Base-by-base conservation (phyloP, 768 basidiomycete genomes). In the Suillus subaureus region DNA sequence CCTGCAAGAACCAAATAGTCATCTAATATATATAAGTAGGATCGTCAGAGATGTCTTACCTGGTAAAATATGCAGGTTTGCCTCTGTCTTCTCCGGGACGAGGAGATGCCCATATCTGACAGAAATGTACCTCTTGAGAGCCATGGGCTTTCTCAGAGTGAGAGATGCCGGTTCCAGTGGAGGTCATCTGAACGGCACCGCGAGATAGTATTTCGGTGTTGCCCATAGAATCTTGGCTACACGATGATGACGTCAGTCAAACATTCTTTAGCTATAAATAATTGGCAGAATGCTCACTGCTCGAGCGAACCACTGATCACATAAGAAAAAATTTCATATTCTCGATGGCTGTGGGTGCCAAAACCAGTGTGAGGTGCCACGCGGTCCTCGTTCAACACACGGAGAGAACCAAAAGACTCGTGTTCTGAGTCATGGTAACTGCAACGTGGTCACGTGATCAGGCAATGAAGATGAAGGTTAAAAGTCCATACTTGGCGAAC, bases 331-430 rank as follows among this genome's bases (percentile, higher is more conserved):
- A 97, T 98, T 72, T 97, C 95, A 69, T 93, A 93, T 74, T 93
- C 90, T 39, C 87, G 83, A 72, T 96, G 94, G 7, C 84, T 83
- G 77, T 96, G 93, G 0, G 89, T 90, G 3, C 93, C 94, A 68
- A 98, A 98, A 0, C 97, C 97, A 21, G 87, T 89, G 21, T 78
- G 71, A 7, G 90, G 79, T 5, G 83, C 84, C 47, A 96, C 92
- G n/a, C 93, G 89, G 70, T 95, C 94, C 77, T 97, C 96, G 79
- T 97, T 97, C 76, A 98, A 89, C 42, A 98, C 93, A 11, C 96
- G 87, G 1, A 98, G 85, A 18, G 86, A 71, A 2, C 96, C 93
- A 68, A 87, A 96, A 2, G 80, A 77, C 54, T 87, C 81, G 68
- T 88, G 88, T 1, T 79, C 62, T 9, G 73, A 68, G 55, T 90